phyloP scores from a whole-genome alignment of 108 stramenopile species.

The Licmophora abbreviata region DNA sequence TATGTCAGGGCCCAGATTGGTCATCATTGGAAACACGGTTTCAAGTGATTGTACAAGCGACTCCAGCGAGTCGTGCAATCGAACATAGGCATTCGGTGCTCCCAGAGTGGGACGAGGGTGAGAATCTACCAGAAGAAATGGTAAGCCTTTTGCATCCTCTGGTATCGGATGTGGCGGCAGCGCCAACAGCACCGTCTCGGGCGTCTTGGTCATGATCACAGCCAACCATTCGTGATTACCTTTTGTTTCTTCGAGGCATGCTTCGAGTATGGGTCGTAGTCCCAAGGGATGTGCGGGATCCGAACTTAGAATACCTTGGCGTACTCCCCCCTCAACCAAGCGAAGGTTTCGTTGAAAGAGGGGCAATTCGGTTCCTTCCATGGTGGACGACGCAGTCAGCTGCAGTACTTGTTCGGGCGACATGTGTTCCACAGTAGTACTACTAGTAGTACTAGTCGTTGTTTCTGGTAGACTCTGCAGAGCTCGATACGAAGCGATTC shows the following conservation, averaged over 20 bases:
- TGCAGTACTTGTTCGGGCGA: conserved; percentile 69
- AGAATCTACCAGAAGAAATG: conserved; percentile 61
- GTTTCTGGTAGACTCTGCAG: no score
- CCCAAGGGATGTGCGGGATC: conserved; percentile 45
- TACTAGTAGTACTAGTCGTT: conserved; percentile 2
- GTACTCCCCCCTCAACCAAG: conserved; percentile 28
- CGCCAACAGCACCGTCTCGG: conserved; percentile 64
- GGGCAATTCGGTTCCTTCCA: conserved; percentile 4
- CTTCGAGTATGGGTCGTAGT: conserved; percentile 28
- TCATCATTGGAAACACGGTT: conserved; percentile 55
- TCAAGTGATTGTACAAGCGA: conserved; percentile 33
- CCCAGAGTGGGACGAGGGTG: conserved; percentile 59
- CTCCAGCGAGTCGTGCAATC: conserved; percentile 34
- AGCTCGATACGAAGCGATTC: conserved; percentile 32
- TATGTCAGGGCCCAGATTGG: conserved; percentile 60
- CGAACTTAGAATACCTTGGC: conserved; percentile 59
- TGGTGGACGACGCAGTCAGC: background rate
- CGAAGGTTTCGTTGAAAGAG: conserved; percentile 18
- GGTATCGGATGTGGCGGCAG: conserved; percentile 23
- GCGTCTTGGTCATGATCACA: conserved; percentile 68
- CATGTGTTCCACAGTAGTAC: conserved; percentile 39
- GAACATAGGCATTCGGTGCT: conserved; percentile 39
- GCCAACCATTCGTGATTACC: conserved; percentile 31
- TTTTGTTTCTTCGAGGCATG: conserved; percentile 15
- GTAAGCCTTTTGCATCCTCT: conserved; percentile 2